A percentile compares a stretch with the other conserved stretches of the same genome.
These are phyloP conservation scores for Zygoascus hellenicus DNA, from an alignment of 1,139 yeast genomes.

Conservation along the genomic window DNA sequence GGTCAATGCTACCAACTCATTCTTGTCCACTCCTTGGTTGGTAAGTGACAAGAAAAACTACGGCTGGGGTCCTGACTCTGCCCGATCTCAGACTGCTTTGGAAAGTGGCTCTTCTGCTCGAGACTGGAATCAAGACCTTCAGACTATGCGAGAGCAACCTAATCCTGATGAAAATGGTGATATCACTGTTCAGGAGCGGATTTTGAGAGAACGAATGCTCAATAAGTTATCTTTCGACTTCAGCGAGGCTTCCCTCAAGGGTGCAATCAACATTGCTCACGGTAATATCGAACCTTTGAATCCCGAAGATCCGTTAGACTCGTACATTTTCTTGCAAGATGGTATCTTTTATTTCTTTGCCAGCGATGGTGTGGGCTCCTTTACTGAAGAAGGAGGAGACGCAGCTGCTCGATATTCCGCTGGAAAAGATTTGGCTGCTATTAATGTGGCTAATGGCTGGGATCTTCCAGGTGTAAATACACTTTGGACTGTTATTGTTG, in stretches of 20 bases:
- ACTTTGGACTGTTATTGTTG: slow-evolving; percentile 76
- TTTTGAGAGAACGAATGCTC: slow-evolving; percentile 69
- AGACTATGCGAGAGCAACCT: slow-evolving; percentile 54
- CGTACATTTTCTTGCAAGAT: slow-evolving; percentile 67
- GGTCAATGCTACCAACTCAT: slow-evolving; percentile 56
- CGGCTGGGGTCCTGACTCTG: slow-evolving; percentile 48
- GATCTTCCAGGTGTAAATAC: slow-evolving; percentile 63
- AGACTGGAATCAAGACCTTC: slow-evolving; percentile 92
- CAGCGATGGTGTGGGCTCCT: slow-evolving; percentile 64
- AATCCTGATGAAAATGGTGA: slow-evolving; percentile 26
- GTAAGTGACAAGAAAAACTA: slow-evolving; percentile 31
- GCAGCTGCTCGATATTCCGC: slow-evolving; percentile 83
- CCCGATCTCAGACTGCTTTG: slow-evolving; percentile 46
- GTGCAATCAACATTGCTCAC: slow-evolving; percentile 69
- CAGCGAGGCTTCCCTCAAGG: slow-evolving; percentile 66
- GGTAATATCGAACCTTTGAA: slow-evolving; percentile 79
- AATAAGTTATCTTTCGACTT: slow-evolving; percentile 74
- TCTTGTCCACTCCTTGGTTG: slow-evolving; percentile 73
- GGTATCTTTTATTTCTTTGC: slow-evolving; percentile 86
- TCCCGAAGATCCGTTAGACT: slow-evolving; percentile 55
- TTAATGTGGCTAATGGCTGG: slow-evolving; percentile 60
- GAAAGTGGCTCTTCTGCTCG: slow-evolving; percentile 33
- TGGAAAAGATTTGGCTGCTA: slow-evolving; percentile 70
- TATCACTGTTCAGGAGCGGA: slow-evolving; percentile 52
- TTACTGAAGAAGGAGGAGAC: slow-evolving; percentile 65